Conservation (phyloP, 2,329 filamentous ascomycete genomes). For the Monilinia fructicola region DNA sequence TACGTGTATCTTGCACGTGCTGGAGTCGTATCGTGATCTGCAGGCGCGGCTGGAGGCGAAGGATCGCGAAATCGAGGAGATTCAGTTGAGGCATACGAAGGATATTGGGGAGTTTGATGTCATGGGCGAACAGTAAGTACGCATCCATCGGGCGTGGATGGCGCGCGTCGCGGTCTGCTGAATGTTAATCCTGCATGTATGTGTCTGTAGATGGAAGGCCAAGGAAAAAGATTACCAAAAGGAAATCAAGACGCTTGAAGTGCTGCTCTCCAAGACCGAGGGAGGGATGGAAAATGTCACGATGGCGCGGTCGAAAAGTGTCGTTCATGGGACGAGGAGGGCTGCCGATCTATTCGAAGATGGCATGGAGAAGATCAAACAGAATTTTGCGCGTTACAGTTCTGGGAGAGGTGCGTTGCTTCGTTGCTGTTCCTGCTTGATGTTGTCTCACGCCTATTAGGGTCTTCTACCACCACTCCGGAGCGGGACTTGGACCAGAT, state of each 20-base stretch:
- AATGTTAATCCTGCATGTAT: neutral
- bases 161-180: neutral
- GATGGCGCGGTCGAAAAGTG: slow-evolving; percentile 37
- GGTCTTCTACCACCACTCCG: neutral
- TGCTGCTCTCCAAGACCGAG: slow-evolving; percentile 37
- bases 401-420: slow-evolving; percentile 18
- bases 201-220: slow-evolving; percentile 29
- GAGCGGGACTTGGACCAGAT: neutral
- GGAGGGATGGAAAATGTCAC: slow-evolving; percentile 38
- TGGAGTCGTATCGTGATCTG: slow-evolving; percentile 38
- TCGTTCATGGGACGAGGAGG: slow-evolving; percentile 34
- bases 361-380: slow-evolving; percentile 33
- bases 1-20: slow-evolving; percentile 38
- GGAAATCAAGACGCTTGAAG: slow-evolving; percentile 39
- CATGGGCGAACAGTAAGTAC: slow-evolving; percentile 29
- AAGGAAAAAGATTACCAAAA: slow-evolving; percentile 38
- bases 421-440: neutral
- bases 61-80: slow-evolving; percentile 32
- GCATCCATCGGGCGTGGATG: neutral
- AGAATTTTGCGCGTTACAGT: slow-evolving; percentile 26
- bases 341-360: slow-evolving; percentile 30
- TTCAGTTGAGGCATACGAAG: slow-evolving; percentile 34
- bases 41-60: slow-evolving; percentile 29
- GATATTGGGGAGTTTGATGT: slow-evolving; percentile 36
- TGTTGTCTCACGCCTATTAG: neutral